Evolutionary conservation across 163 green algal species (phyloP), one percentile per base, ranked within the genome.

Genomic region (Chloroidium sp.): DNA sequence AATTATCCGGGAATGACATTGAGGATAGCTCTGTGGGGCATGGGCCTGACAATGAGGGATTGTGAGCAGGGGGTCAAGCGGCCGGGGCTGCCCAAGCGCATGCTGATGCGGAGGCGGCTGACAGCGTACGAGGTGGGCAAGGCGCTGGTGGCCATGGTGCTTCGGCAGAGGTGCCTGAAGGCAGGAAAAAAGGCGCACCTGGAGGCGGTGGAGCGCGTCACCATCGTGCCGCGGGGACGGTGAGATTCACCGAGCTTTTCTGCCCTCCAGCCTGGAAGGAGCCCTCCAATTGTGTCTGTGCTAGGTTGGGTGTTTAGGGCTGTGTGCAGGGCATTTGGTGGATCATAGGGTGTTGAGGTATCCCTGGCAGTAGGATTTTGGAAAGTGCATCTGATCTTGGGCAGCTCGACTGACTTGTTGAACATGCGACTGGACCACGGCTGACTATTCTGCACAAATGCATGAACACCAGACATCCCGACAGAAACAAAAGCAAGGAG

Each of bases 171-270:
- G 4, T 4, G 58, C 6, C 62, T 72, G 2, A 1, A 4, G 2
- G 62, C 59, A 10, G 78, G 78, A 4, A 58, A 59, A 4, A 58
- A 85, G 59, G 84, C 84, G 10, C 87, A 86, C 78, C 87, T 97
- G 2, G 92, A 97, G 86, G 60, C 80, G 0, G 90, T 97, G 74
- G 93, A 97, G 88, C 88, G 92, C 14, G 89, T 95, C 60, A 91
- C 83, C 76, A 89, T 97, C 61, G 81, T 88, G 12, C 80, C 84
- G 1, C 85, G 88, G 6, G 87, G 87, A 69, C 81, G 79, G 81
- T 83, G 69, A 59, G 80, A 62, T 0, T 76, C 10, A 13, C 6
- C 59, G 36, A 36, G 36, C 36, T 36, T 36, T 36, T 36, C 36
- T 36, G 36, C 36, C 36, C 36, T 36, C 36, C 36, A 36, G 36